These are phyloP conservation scores for Acacia concinna DNA, from an alignment of 331 rosid species.

Conservation along the genomic window DNA sequence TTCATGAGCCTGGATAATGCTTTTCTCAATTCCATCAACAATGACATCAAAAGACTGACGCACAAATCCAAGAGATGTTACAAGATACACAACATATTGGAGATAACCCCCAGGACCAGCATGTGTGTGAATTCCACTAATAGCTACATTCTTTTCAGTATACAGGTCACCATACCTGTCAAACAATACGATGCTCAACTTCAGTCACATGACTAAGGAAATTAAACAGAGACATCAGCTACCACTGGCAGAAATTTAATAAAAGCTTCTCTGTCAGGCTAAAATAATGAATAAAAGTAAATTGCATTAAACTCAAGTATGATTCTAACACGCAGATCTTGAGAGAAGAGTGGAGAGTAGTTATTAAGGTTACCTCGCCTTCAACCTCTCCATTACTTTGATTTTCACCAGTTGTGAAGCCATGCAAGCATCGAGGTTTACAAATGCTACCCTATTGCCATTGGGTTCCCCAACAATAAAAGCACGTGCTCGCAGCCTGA, in stretches of 20 bases:
- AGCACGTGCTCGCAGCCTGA: slow-evolving; percentile 77
- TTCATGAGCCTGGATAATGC: slow-evolving; percentile 80
- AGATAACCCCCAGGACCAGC: slow-evolving; percentile 98
- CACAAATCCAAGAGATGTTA: slow-evolving; percentile 92
- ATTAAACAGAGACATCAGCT: slow-evolving; percentile 15
- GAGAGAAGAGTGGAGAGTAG: slow-evolving; percentile 17
- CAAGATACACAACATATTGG: slow-evolving; percentile 74
- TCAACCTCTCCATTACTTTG: slow-evolving; percentile 75
- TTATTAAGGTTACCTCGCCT: slow-evolving; percentile 61
- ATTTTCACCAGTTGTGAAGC: slow-evolving; percentile 76
- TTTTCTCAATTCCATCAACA: slow-evolving; percentile 89
- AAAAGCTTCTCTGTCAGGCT: slow-evolving; percentile 12
- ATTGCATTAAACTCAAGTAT: not conserved
- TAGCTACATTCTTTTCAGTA: slow-evolving; percentile 82
- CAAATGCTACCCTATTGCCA: slow-evolving; percentile 78
- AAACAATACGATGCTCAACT: slow-evolving; percentile 22
- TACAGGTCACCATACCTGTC: slow-evolving; percentile 82
- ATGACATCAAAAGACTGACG: slow-evolving; percentile 80
- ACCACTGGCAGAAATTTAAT: not conserved
- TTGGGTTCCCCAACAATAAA: slow-evolving; percentile 71
- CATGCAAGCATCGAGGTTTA: slow-evolving; percentile 95
- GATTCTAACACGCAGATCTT: not conserved
- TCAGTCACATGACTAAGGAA: slow-evolving; percentile 16
- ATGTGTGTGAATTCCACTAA: slow-evolving; percentile 94
- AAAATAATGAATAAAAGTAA: slow-evolving; percentile 8